A percentile compares a stretch with the other conserved stretches of the same genome.
Evolutionary conservation across 805 yeast genomes (phyloP).

Genomic region (Candida silvatica): DNA sequence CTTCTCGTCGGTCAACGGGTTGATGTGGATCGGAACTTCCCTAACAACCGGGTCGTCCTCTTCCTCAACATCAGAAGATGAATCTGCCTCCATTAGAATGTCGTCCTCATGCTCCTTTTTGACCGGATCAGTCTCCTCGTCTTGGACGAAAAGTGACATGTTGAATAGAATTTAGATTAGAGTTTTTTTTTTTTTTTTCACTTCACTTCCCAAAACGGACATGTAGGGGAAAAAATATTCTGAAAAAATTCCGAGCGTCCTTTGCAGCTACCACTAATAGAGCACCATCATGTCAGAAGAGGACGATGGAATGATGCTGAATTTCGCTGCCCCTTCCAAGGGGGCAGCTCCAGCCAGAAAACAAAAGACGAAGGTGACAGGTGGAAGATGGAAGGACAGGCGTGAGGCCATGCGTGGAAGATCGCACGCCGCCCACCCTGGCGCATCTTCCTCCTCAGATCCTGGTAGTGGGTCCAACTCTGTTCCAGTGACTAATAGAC

Average conservation of each 20-base stretch:
- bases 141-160: too few relatives aligned
- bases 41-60: conserved; percentile 53
- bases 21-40: conserved; percentile 50
- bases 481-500: too few relatives aligned
- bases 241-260: too few relatives aligned
- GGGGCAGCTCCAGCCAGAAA: conserved; percentile 1
- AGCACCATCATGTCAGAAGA: too few relatives aligned
- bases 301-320: conserved; percentile 71
- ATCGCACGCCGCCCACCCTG: too few relatives aligned
- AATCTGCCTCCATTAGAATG: too few relatives aligned
- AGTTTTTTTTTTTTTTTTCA: conserved; percentile 2
- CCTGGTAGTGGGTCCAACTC: conserved; percentile 1
- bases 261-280: too few relatives aligned
- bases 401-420: conserved; percentile 54
- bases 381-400: conserved; percentile 81
- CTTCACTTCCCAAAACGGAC: too few relatives aligned
- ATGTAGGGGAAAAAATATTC: too few relatives aligned
- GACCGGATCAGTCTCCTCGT: not conserved
- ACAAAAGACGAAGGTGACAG: conserved; percentile 27
- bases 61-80: too few relatives aligned
- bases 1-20: conserved; percentile 7
- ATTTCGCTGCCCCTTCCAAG: conserved; percentile 44
- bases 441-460: too few relatives aligned
- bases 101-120: conserved; percentile 17
- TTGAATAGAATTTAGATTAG: too few relatives aligned